phyloP scores from a whole-genome alignment of 768 basidiomycete genomes.

The Tricholoma furcatifolium region DNA sequence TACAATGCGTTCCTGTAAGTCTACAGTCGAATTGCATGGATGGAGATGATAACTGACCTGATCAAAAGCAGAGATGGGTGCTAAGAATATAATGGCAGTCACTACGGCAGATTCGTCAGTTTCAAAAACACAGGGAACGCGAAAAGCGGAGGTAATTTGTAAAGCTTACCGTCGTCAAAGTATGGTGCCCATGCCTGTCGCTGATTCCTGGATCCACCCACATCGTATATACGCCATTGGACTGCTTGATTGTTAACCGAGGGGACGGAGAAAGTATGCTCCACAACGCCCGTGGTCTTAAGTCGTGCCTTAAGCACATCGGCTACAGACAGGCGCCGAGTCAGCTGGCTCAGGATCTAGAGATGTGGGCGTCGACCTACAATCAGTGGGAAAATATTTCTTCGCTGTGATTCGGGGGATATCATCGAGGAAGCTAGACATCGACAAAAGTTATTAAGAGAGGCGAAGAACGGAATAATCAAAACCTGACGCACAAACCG shows the following conservation, averaged over 20 bases:
- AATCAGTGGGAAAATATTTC: constrained; percentile 79
- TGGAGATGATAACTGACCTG: constrained; percentile 38
- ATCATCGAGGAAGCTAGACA: constrained; percentile 72
- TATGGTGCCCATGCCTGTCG: constrained; percentile 88
- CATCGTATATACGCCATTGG: constrained; percentile 85
- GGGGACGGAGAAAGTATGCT: constrained; percentile 72
- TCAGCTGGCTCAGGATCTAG: constrained; percentile 16
- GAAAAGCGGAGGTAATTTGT: neutral
- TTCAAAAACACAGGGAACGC: neutral
- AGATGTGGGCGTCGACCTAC: constrained; percentile 35
- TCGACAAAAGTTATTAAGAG: constrained; percentile 5
- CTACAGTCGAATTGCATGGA: constrained; percentile 2
- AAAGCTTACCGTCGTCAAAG: constrained; percentile 72
- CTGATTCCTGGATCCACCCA: constrained; percentile 79
- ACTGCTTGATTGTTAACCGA: constrained; percentile 54
- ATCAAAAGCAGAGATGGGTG: constrained; percentile 86
- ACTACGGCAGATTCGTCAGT: constrained; percentile 40
- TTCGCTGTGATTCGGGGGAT: constrained; percentile 77
- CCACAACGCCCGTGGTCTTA: constrained; percentile 80
- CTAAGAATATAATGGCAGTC: constrained; percentile 86
- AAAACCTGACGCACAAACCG: constrained; percentile 64
- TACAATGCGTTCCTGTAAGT: constrained; percentile 13
- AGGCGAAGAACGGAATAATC: constrained; percentile 7
- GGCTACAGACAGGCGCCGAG: constrained; percentile 35
- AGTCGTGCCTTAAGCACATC: constrained; percentile 80